These are phyloP conservation scores for Arthrobotrys megalospora DNA, from an alignment of 2,329 filamentous ascomycete genomes.

Conservation along the genomic window DNA sequence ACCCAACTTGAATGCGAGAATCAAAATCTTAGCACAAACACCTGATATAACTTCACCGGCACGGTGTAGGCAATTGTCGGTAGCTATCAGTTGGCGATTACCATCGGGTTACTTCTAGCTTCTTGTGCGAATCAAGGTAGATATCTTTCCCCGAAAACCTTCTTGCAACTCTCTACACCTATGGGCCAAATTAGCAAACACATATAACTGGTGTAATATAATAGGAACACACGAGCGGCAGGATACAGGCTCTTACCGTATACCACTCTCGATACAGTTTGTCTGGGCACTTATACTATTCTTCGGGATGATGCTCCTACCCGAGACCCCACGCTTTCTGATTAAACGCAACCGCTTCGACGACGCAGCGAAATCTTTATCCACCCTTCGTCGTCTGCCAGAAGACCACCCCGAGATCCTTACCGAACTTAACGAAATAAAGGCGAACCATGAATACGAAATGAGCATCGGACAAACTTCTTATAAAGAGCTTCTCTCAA, in stretches of 20 bases:
- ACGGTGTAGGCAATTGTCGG: constrained; percentile 76
- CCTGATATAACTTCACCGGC: too few relatives aligned
- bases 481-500: constrained; percentile 68
- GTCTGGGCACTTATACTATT: constrained; percentile 80
- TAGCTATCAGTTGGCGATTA: constrained; percentile 83
- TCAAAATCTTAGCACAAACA: background rate
- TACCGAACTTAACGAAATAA: constrained; percentile 77
- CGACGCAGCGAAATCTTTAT: constrained; percentile 76
- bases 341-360: constrained; percentile 76
- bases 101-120: constrained; percentile 78
- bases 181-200: background rate
- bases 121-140: constrained; percentile 77
- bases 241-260: constrained; percentile 78
- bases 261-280: constrained; percentile 82
- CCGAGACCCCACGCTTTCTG: constrained; percentile 82
- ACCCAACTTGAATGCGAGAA: background rate
- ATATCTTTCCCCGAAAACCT: background rate
- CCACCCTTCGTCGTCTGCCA: constrained; percentile 75
- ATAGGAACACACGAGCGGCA: constrained; percentile 72
- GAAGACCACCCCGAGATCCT: constrained; percentile 73
- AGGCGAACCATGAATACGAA: constrained; percentile 83
- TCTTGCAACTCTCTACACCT: background rate
- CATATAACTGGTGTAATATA: background rate
- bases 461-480: constrained; percentile 72
- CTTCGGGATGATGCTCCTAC: constrained; percentile 78